Evolutionary conservation across 1,284 basidiomycete genomes (phyloP).

Genomic region (Ceratobasidium theobromae): DNA sequence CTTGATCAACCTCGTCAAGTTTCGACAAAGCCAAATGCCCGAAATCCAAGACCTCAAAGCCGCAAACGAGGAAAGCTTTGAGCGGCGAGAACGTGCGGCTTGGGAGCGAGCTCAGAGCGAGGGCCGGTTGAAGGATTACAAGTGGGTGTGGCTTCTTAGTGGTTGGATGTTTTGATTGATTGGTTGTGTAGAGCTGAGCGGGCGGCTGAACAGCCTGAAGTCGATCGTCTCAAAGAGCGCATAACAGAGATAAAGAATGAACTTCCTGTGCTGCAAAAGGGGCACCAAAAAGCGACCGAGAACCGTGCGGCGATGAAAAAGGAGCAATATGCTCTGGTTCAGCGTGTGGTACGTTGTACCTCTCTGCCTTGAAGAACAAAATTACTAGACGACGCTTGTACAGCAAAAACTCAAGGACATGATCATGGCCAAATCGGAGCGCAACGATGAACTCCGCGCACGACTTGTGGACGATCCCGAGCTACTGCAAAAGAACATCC

Average conservation of each 20-base stretch:
- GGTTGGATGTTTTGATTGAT: background rate
- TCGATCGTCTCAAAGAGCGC: background rate
- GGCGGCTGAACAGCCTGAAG: slow-evolving; percentile 15
- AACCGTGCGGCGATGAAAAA: slow-evolving; percentile 5
- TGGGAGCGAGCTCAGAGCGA: slow-evolving; percentile 19
- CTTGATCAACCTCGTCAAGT: slow-evolving; percentile 29
- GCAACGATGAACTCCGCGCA: slow-evolving; percentile 22
- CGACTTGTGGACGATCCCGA: slow-evolving; percentile 25
- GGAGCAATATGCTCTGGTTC: slow-evolving; percentile 17
- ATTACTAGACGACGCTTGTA: too few species aligned
- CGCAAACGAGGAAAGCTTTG: slow-evolving; percentile 20
- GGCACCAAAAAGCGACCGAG: slow-evolving; percentile 21
- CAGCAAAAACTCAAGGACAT: slow-evolving; percentile 29
- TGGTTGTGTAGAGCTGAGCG: slow-evolving; percentile 1
- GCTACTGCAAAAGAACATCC: slow-evolving; percentile 15
- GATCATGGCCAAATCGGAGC: slow-evolving; percentile 29
- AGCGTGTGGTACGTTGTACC: slow-evolving; percentile 12
- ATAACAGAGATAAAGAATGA: slow-evolving; percentile 9
- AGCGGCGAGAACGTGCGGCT: slow-evolving; percentile 1
- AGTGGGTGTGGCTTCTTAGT: background rate
- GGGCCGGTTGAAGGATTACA: slow-evolving; percentile 26
- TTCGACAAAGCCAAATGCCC: slow-evolving; percentile 22
- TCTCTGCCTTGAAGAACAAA: background rate
- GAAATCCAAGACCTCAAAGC: slow-evolving; percentile 13
- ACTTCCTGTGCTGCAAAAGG: slow-evolving; percentile 9